Percentiles rank a stretch among this genome's conserved stretches.
Evolutionary conservation across 2,329 filamentous ascomycete species (phyloP).

Genomic region (Pseudogymnoascus sp.): DNA sequence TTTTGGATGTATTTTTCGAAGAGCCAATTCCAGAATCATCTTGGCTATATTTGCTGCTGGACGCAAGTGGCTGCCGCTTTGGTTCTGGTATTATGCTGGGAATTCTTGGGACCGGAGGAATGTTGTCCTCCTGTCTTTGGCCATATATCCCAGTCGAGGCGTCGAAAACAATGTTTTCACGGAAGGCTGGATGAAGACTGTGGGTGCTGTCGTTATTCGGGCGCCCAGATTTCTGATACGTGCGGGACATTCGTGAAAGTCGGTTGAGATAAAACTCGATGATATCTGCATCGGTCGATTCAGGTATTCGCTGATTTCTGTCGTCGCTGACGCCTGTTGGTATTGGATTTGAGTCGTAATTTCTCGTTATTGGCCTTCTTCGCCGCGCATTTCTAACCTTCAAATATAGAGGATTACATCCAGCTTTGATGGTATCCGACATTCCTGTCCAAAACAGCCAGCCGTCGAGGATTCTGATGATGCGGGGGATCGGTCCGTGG

Average conservation of each 20-base stretch:
- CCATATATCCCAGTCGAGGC: not conserved
- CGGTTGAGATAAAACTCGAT: not conserved
- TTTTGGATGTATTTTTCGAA: not conserved
- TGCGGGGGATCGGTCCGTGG: not conserved
- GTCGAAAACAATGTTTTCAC: constrained; percentile 1
- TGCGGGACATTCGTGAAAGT: not conserved
- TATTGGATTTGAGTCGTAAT: not conserved
- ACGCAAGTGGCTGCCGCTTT: not conserved
- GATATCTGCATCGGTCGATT: not conserved
- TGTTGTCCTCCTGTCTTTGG: not conserved
- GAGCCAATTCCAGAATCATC: not conserved
- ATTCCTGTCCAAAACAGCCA: constrained; percentile 2
- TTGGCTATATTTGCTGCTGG: not conserved
- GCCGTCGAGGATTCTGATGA: not conserved
- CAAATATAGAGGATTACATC: not conserved
- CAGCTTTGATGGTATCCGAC: not conserved
- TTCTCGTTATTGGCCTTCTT: not conserved
- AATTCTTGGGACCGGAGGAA: not conserved
- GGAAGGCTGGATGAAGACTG: constrained; percentile 3
- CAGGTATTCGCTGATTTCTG: not conserved
- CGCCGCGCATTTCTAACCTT: not conserved
- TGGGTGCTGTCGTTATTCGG: not conserved
- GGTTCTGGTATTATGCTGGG: constrained; percentile 1
- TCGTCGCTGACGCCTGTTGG: not conserved
- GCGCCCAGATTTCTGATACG: not conserved